Evolutionary conservation across 2,329 filamentous ascomycete genomes (phyloP), one percentile per base, ranked within the genome.

Genomic region (Cadophora luteo-olivacea): DNA sequence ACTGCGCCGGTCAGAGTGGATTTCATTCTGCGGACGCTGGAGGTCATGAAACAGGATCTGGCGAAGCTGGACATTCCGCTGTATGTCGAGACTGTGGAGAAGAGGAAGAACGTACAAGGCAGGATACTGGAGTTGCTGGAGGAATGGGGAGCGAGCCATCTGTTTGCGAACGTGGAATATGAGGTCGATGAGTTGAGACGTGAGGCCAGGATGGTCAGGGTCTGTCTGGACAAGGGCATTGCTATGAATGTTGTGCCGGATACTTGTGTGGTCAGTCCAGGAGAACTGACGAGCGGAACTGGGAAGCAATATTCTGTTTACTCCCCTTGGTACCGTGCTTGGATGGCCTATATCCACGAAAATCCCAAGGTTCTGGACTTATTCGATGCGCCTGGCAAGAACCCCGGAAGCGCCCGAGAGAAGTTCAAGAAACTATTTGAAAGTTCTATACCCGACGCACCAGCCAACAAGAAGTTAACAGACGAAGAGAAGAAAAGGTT

Each of bases 121-220:
- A 83, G 89, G 4, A 82, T 97, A 11, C 73, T 91, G 1, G 85
- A 89, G 63, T 81, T 94, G 51, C 87, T 91, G 77, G 81, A 87
- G 36, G 82, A 88, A 69, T 97, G 93, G 93, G 87, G 87, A 0
- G 91, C 88, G 0, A 90, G 84, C 61, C 91, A 96, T 75, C 72
- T 97, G 2, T 97, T 89, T 75, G 89, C 91, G 60, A 97, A 97
- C 76, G 88, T 94, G 67, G 94, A 97, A 78, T 97, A 97, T 75
- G 94, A 97, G 78, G 93, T 97, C 0, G 94, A 97, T 76, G 94
- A 97, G 80, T 80, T 97, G 68, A 84, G 94, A 54, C 85, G 94
- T 6, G 94, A 97, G 75, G 88, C 89, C 0, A 83, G 82, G 33
- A 80, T 97, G 75, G 84, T 92, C 0, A 84, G 82, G 33, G 78